A percentile compares a stretch with the other conserved stretches of the same genome.
Conservation (phyloP, 2,329 filamentous ascomycete species). For the Trichothecium roseum region DNA sequence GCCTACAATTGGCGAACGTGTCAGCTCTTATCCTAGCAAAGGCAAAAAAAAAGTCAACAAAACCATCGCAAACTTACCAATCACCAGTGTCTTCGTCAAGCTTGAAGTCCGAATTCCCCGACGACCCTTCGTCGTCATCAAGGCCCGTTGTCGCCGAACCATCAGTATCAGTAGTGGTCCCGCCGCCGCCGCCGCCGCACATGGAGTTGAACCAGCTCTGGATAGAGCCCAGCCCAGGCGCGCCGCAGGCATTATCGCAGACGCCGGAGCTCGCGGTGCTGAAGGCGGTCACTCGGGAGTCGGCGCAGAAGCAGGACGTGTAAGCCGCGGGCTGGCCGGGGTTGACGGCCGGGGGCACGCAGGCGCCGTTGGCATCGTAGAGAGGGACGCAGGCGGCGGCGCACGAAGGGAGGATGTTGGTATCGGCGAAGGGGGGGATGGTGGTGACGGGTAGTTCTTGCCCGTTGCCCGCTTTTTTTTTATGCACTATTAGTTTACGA, state of each 20-base stretch:
- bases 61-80: slow-evolving; percentile 28
- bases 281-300: slow-evolving; percentile 47
- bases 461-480: too few species aligned
- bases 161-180: slow-evolving; percentile 7
- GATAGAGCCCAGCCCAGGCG: slow-evolving; percentile 42
- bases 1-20: slow-evolving; percentile 31
- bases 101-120: slow-evolving; percentile 4
- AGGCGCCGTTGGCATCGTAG: slow-evolving; percentile 61
- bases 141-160: slow-evolving; percentile 2
- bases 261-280: slow-evolving; percentile 45
- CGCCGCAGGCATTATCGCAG: slow-evolving; percentile 49
- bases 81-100: slow-evolving; percentile 23
- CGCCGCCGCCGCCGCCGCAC: slow-evolving; percentile 30
- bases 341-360: slow-evolving; percentile 48
- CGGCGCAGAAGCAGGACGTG: slow-evolving; percentile 64
- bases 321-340: slow-evolving; percentile 41
- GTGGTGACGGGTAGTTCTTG: slow-evolving; percentile 27
- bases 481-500: too few species aligned
- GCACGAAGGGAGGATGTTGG: slow-evolving; percentile 46
- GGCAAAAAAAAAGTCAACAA: background rate
- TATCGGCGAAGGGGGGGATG: slow-evolving; percentile 41
- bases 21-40: background rate
- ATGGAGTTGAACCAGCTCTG: slow-evolving; percentile 61
- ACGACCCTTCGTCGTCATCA: slow-evolving; percentile 7
- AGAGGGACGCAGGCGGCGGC: slow-evolving; percentile 48